Evolutionary conservation across 2,329 filamentous ascomycete genomes (phyloP), one percentile per base, ranked within the genome.

Genomic region (Penicillium sclerotiorum): DNA sequence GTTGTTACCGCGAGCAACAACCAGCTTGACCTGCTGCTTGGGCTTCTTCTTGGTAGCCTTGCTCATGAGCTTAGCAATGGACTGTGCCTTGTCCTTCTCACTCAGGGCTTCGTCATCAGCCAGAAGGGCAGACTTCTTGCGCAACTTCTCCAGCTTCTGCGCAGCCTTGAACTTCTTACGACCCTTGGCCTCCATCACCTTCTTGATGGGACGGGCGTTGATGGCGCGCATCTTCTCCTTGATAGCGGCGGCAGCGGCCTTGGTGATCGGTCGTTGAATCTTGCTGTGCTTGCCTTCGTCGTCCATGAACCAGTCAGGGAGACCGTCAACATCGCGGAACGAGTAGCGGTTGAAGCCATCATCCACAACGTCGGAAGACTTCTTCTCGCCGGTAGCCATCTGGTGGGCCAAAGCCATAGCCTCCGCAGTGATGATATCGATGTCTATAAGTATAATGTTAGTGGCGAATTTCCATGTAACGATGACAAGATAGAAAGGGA

Each of bases 361-460:
- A 65, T 99, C 95, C 38, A 93, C 77, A 5, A 96, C 77, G 60
- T 96, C 90, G 47, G 87, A 73, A 38, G 83, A 87, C 1, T 86
- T 88, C 71, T 87, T 92, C 67, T 93, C 82, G 37, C 93, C 93
- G 0, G 88, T 90, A 3, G 92, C 94, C 51, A 99, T 86, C 66
- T 90, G 84, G 58, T 97, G 94, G 1, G 94, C 95, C 13, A 99
- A 81, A 0, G 93, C 95, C 94, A 99, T 99, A 57, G 95, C 94
- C 77, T 99, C 94, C 5, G 91, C 94, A n/a, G 94, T 99, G 66
- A 97, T 95, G 64, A 99, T 97, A 69, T 97, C 91, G 73, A 99
- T 95, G 67, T 96, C 92, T 80, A 72, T 68, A 47, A 15, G 33
- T 25, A 17, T 5, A 25, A 41, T 47, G 57, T 67, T 59, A 66